Conservation (phyloP, 495 filamentous ascomycete genomes). For the Pyrenopolyporus hunteri region DNA sequence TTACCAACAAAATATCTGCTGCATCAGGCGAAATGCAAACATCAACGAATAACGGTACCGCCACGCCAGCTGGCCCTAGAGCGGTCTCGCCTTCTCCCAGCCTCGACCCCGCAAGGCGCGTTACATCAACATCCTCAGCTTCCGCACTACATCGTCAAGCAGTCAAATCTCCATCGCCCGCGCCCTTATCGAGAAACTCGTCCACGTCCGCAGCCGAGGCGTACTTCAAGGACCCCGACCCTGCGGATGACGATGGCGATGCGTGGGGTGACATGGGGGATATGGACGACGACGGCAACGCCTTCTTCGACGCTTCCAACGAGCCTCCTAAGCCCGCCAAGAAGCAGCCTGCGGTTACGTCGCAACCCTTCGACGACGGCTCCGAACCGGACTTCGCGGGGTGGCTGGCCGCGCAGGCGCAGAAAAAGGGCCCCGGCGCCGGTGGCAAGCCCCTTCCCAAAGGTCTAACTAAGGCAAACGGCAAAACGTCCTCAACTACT, state of each 20-base stretch:
- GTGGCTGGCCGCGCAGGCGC: slow-evolving; percentile 83
- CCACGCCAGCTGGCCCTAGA: background rate
- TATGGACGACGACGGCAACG: slow-evolving; percentile 61
- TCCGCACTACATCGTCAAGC: slow-evolving; percentile 61
- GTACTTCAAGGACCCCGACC: slow-evolving; percentile 51
- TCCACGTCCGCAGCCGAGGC: slow-evolving; percentile 51
- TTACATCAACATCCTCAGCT: slow-evolving; percentile 51
- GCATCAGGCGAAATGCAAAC: slow-evolving; percentile 83
- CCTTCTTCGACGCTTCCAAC: slow-evolving; percentile 49
- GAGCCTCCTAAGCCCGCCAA: slow-evolving; percentile 37
- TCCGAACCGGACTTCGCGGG: slow-evolving; percentile 93
- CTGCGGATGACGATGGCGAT: slow-evolving; percentile 62
- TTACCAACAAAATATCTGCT: slow-evolving; percentile 88
- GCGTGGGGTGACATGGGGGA: slow-evolving; percentile 76
- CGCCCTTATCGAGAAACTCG: slow-evolving; percentile 51
- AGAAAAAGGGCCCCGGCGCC: slow-evolving; percentile 63
- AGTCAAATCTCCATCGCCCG: slow-evolving; percentile 53
- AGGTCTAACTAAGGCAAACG: slow-evolving; percentile 64
- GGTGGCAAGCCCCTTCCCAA: slow-evolving; percentile 73
- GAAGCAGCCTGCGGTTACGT: slow-evolving; percentile 39
- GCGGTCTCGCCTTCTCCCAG: slow-evolving; percentile 27
- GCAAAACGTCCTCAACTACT: slow-evolving; percentile 48
- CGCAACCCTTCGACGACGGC: slow-evolving; percentile 74
- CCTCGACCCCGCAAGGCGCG: slow-evolving; percentile 29
- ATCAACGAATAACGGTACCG: slow-evolving; percentile 23